Percentiles rank a stretch among this genome's conserved stretches.
Evolutionary conservation across 1,139 yeast genomes (phyloP).

Genomic region (Candida glucosophila): DNA sequence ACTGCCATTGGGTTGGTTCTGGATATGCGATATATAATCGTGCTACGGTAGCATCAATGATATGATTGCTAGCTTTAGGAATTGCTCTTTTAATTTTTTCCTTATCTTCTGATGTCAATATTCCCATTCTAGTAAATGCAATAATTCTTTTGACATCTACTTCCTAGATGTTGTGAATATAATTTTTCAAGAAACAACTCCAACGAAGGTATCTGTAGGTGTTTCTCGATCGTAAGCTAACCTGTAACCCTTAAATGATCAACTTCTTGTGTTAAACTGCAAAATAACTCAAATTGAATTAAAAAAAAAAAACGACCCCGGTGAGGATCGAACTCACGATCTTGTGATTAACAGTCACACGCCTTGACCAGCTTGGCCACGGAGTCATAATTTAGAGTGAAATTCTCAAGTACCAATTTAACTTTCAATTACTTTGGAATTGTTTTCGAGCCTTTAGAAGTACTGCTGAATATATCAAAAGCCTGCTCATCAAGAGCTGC

Average conservation of each 20-base stretch:
- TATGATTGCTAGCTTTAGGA: slow-evolving; percentile 82
- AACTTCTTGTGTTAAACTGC: neutral
- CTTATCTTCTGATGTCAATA: slow-evolving; percentile 64
- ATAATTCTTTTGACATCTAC: no score
- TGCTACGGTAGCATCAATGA: slow-evolving; percentile 87
- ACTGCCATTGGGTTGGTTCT: slow-evolving; percentile 70
- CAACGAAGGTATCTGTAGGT: neutral
- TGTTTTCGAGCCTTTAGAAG: no score
- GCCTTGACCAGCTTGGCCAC: slow-evolving; percentile 39
- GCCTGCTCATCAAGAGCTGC: no score
- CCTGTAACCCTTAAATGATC: slow-evolving; percentile 1
- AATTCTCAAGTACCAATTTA: no score
- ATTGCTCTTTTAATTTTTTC: slow-evolving; percentile 81
- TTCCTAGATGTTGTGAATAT: neutral
- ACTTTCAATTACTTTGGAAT: no score
- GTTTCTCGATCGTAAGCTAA: slow-evolving; percentile 1
- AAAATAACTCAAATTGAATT: slow-evolving; percentile 1
- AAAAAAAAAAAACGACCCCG: slow-evolving; percentile 18
- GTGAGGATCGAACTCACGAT: slow-evolving; percentile 36
- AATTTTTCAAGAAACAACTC: neutral
- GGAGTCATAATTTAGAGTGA: slow-evolving; percentile 25
- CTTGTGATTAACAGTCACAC: slow-evolving; percentile 36
- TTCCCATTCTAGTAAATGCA: no score
- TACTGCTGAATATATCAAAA: no score
- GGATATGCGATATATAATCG: slow-evolving; percentile 87